A percentile compares a stretch with the other conserved stretches of the same genome.
Evolutionary conservation across 2,329 filamentous ascomycete species (phyloP).

Genomic region (Chrysoporthe austroafricana): DNA sequence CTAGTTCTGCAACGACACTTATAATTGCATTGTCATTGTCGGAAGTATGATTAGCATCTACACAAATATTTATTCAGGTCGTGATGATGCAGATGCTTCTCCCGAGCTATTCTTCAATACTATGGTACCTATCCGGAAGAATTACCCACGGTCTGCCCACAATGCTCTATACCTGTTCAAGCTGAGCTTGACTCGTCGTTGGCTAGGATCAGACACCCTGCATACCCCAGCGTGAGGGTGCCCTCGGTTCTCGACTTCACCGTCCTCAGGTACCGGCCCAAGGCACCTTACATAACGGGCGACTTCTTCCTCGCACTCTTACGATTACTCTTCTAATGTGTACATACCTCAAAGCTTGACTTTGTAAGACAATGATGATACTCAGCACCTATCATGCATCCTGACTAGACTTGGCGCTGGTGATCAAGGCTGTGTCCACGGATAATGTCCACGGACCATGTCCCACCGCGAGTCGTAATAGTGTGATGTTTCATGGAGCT

Average conservation of each 20-base stretch:
- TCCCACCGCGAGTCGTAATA: neutral
- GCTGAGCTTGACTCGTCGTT: neutral
- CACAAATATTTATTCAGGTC: neutral
- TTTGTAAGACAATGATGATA: too few relatives aligned
- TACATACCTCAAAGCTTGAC: too few relatives aligned
- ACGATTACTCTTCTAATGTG: too few relatives aligned
- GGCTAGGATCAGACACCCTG: neutral
- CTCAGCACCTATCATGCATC: neutral
- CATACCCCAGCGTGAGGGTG: too few relatives aligned
- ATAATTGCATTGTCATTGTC: neutral
- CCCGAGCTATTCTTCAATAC: neutral
- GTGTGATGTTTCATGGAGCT: neutral
- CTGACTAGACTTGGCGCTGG: neutral
- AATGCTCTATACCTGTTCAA: neutral
- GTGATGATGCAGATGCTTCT: neutral
- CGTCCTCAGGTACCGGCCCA: too few relatives aligned
- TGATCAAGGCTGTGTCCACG: too few relatives aligned
- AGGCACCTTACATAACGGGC: too few relatives aligned
- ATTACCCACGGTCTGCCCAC: neutral
- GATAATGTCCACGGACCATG: neutral
- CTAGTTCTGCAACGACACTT: too few relatives aligned
- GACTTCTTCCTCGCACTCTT: too few relatives aligned
- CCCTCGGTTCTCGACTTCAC: too few relatives aligned
- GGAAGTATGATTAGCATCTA: neutral
- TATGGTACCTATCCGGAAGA: neutral